Evolutionary conservation across 768 basidiomycete species (phyloP), one percentile per base, ranked within the genome.

Genomic region (Daedaleopsis nitida): DNA sequence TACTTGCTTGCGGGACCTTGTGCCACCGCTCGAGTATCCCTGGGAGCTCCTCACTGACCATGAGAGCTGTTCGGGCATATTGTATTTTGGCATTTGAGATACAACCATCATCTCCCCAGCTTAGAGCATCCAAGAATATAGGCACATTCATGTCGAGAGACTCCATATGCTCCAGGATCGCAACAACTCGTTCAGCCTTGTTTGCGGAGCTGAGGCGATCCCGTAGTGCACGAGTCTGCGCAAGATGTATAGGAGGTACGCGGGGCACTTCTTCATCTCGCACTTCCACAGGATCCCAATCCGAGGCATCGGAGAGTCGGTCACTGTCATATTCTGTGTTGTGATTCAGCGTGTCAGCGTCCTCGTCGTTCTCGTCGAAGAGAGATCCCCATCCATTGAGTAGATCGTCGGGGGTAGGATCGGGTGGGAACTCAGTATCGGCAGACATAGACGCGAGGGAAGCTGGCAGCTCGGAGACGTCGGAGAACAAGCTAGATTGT

Each of bases 1-100:
- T 23, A 8, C 4, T 8, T 42, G 53, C 39, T 4, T 39, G 37
- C 12, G 53, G 53, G 19, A 44, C 39, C 16, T 34, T 7, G 55
- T 47, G 34, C 55, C 55, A 57, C 11, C 55, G 55, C 13, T 23
- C 45, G 5, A 57, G 42, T 16, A 57, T 57, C 1, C 44, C 8
- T 13, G 55, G 55, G 11, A 57, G 44, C 44, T 57, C 55, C 19
- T 45, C 34, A 16, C 43, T 45, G 55, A 45, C 23, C 55, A 57
- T 57, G 1, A 57, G 24, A 4, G 23, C 24, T 7, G 55, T 45
- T 1, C 55, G 23, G 17, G 45, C 55, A 35, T 45, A 57, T 7
- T 32, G 27, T 3, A 32, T 32, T 32, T 32, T 32, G 27, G 27
- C 27, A 7, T 32, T 32, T 7, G 27, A 32, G 27, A 32, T 32